Evolutionary conservation across 2,329 filamentous ascomycete genomes (phyloP), one percentile per base, ranked within the genome.

Genomic region (Xylariaceae sp.): DNA sequence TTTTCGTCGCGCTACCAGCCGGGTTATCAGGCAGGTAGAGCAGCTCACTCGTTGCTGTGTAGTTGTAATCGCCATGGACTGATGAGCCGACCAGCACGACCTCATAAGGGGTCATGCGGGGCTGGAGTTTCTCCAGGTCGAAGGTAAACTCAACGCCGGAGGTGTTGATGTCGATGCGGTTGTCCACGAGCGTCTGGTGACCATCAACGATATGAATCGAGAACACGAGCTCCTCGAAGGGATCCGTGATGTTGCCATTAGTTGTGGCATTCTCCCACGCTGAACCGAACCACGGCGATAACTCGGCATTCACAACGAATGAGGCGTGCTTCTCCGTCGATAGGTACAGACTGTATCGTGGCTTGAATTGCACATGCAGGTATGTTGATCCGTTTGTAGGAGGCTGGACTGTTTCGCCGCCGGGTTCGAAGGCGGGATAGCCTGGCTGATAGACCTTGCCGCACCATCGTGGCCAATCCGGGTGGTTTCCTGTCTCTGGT

Each of bases 301-400:
- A 62, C 6, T 66, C 70, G 1, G 78, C 76, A 18, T 76, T 73
- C 50, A 81, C 73, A 4, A 80, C 69, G 56, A 80, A 77, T 15
- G 77, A 74, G 2, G 72, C 78, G 2, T 66, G 61, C 2, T 62
- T 55, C 58, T 80, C 78, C 50, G 69, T 73, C 13, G 73, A 73
- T 1, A 81, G 70, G 55, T 80, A 81, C 50, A 81, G 71, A 66
- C 73, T 80, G 66, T 79, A 75, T 1, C 78, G 74, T 5, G 79
- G 75, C 39, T 72, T 72, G 64, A 80, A 72, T 53, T 78, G 76
- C 47, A 81, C 67, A 57, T 79, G 65, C 1, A 80, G 65, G 34
- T 75, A 73, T 2, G 74, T 71, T 62, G 42, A 65, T 60, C 35
- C 72, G 62, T 57, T 71, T 23, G 30, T 65, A 61, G 68, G 58